Percentiles rank a stretch among this genome's conserved stretches.
phyloP scores from a whole-genome alignment of 1,139 yeast genomes.

The Yamadazyma trypodendri region DNA sequence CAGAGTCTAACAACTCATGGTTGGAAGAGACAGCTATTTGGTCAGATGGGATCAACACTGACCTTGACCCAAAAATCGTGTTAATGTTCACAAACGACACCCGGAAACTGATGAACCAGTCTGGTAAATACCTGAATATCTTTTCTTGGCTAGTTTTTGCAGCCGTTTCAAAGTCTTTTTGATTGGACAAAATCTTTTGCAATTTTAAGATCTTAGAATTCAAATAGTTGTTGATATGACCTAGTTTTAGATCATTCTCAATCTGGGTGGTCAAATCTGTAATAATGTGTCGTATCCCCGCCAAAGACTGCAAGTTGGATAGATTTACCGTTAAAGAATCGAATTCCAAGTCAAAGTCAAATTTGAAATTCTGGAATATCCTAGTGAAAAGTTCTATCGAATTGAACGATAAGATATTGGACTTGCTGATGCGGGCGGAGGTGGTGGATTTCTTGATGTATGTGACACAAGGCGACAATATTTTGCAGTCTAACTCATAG shows the following conservation, averaged over 20 bases:
- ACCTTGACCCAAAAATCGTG: constrained; percentile 55
- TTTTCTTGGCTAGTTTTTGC: neutral
- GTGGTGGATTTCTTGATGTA: constrained; percentile 27
- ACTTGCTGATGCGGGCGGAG: constrained; percentile 7
- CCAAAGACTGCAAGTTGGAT: constrained; percentile 29
- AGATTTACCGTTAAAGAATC: constrained; percentile 26
- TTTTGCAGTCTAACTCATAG: constrained; percentile 36
- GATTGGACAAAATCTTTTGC: constrained; percentile 5
- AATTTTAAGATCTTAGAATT: constrained; percentile 24
- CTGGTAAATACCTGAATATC: constrained; percentile 41
- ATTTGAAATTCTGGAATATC: constrained; percentile 30
- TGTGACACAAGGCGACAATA: constrained; percentile 32
- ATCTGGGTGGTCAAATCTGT: constrained; percentile 26
- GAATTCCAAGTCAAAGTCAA: constrained; percentile 24
- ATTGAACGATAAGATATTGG: constrained; percentile 22
- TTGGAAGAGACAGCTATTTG: constrained; percentile 24
- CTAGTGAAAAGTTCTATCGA: constrained; percentile 25
- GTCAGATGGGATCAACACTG: constrained; percentile 52
- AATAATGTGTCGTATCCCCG: constrained; percentile 33
- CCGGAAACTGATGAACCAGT: constrained; percentile 42
- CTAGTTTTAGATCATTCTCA: constrained; percentile 27
- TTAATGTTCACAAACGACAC: constrained; percentile 30
- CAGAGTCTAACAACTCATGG: constrained; percentile 9
- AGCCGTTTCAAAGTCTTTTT: neutral
- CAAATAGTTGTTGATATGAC: constrained; percentile 29